Percentiles rank a stretch among this genome's conserved stretches.
Evolutionary conservation across 202 grass and related monocot genomes (phyloP).

Genomic region (Panicum hallii): DNA sequence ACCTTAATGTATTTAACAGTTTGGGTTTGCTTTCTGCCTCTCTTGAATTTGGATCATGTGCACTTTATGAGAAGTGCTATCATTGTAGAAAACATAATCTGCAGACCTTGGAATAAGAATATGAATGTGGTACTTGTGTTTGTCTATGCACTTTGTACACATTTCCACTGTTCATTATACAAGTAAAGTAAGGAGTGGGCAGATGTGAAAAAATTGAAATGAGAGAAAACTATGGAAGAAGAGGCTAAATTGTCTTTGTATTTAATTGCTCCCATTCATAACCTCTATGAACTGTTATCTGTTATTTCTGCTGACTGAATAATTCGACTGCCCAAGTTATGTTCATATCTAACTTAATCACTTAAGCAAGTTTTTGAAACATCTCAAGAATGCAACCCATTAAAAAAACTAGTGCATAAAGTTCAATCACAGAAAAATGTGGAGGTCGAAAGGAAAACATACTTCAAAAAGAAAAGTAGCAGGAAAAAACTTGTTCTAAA

Average conservation of each 20-base stretch:
- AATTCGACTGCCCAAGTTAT: neutral
- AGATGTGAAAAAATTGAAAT: neutral
- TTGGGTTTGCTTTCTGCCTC: conserved; percentile 20
- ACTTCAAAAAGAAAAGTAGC: neutral
- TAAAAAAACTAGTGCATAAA: neutral
- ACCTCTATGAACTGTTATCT: conserved; percentile 7
- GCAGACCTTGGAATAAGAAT: conserved; percentile 9
- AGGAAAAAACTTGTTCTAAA: neutral
- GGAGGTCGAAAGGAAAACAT: neutral
- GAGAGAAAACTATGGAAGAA: neutral
- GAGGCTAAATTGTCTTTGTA: neutral
- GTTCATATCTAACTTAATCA: neutral
- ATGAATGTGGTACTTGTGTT: neutral
- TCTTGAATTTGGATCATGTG: neutral
- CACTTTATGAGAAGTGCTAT: conserved; percentile 5
- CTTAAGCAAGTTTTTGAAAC: neutral
- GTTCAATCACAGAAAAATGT: neutral
- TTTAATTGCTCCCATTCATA: conserved; percentile 22
- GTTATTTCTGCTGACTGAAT: conserved; percentile 37
- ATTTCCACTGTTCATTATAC: neutral
- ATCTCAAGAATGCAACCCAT: neutral
- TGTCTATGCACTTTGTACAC: neutral
- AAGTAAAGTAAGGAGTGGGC: neutral
- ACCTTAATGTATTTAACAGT: conserved; percentile 5
- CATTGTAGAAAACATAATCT: neutral